Evolutionary conservation across 768 basidiomycete species (phyloP), one percentile per base, ranked within the genome.

Genomic region (Ephemerocybe angulata): DNA sequence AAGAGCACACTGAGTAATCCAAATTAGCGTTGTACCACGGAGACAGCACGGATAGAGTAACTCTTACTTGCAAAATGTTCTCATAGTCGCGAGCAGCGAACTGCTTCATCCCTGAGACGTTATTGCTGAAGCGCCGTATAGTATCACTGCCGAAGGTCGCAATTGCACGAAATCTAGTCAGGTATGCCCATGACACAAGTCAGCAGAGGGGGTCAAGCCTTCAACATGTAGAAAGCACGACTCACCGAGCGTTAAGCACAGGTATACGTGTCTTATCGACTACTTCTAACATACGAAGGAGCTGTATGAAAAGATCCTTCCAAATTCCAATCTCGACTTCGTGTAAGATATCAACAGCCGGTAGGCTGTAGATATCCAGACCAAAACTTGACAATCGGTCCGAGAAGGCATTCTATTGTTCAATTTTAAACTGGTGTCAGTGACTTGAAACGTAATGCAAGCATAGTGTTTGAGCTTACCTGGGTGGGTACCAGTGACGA

Each of bases 311-410:
- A 3, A 70, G 25, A 1, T 67, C 57, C 54, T 75, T 77, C 70
- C 68, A 73, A 1, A 70, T 64, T 6, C 74, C 72, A 13, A 76
- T 55, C 53, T 76, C 72, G 42, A 76, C 65, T 53, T 77, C 73
- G 55, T 76, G 75, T 43, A 77, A 30, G 3, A 76, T 51, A 55
- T 76, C 73, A 0, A 66, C 62, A 0, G 67, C 66, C 30, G 74
- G 65, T 46, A 72, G 65, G 2, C 37, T 2, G 35, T 58, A 70
- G 17, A 67, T 58, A 46, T 72, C 63, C 44, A 72, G 65, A 0
- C 62, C 64, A 27, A 33, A 28, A 3, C 43, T 31, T 0, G 27
- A 51, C 17, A 64, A 53, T 12, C 55, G 57, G 8, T 52, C 31
- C 0, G 67, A 65, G 51, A 75, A 72, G 0, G 71, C 67, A 63